Conservation (phyloP, 2,329 filamentous ascomycete species). For the Alternaria arbusti region DNA sequence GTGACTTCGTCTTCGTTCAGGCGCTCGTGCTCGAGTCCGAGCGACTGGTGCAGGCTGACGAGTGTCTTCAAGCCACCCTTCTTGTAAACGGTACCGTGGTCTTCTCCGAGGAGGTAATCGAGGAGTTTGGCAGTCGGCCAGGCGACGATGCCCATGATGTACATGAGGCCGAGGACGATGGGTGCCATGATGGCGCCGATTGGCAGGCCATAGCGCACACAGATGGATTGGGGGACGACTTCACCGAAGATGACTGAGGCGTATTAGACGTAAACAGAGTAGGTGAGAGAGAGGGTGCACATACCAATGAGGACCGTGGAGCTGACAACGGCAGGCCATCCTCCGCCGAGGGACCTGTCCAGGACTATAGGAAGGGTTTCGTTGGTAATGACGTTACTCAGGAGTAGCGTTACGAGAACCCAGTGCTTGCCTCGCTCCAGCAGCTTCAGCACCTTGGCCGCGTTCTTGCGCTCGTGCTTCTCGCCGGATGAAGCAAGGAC, state of each 20-base stretch:
- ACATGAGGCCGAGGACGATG: constrained; percentile 88
- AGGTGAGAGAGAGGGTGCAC: constrained; percentile 23
- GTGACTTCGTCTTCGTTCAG: constrained; percentile 98
- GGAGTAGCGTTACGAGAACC: constrained; percentile 91
- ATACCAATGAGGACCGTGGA: constrained; percentile 93
- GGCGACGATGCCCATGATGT: constrained; percentile 83
- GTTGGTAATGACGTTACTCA: constrained; percentile 98
- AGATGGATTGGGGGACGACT: constrained; percentile 93
- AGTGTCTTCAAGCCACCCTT: constrained; percentile 97
- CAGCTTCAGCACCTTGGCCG: constrained; percentile 78
- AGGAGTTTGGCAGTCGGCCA: constrained; percentile 97
- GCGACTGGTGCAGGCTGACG: constrained; percentile 89
- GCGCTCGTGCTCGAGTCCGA: constrained; percentile 83
- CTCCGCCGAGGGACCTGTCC: constrained; percentile 90
- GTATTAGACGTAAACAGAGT: background rate
- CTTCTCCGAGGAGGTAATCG: constrained; percentile 89
- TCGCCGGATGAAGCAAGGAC: constrained; percentile 87
- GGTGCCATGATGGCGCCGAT: constrained; percentile 95
- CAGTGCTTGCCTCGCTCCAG: constrained; percentile 93
- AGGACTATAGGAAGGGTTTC: constrained; percentile 91
- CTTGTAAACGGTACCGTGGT: constrained; percentile 97
- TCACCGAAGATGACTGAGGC: constrained; percentile 92
- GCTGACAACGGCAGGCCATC: constrained; percentile 90
- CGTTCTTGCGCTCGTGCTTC: constrained; percentile 85
- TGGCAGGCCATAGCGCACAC: constrained; percentile 91